phyloP scores from a whole-genome alignment of 768 basidiomycete genomes.

The Hygrophorus pudorinus region DNA sequence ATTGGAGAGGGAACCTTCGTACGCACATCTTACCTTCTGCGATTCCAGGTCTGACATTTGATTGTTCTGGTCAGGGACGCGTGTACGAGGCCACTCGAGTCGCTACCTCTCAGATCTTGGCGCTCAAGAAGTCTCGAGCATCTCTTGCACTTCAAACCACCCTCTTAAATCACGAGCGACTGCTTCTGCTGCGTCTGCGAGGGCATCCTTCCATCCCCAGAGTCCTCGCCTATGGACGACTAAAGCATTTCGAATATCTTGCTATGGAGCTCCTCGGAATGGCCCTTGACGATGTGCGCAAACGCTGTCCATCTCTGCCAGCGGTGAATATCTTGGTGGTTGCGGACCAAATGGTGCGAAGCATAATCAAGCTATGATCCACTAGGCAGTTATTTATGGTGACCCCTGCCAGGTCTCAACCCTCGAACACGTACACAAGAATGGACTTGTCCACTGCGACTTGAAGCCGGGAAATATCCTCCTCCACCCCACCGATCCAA shows the following conservation, averaged over 20 bases:
- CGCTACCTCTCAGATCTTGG: no score
- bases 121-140: slow-evolving; percentile 7
- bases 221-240: not conserved
- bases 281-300: no score
- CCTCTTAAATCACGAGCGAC: slow-evolving; percentile 3
- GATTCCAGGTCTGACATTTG: no score
- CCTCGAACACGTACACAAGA: slow-evolving; percentile 6
- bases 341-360: slow-evolving; percentile 1
- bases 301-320: no score
- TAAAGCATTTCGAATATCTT: slow-evolving; percentile 2
- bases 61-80: no score
- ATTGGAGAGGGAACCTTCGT: no score
- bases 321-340: not conserved
- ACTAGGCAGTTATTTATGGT: not conserved
- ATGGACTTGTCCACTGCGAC: slow-evolving; percentile 12
- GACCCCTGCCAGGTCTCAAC: slow-evolving; percentile 6
- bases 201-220: not conserved
- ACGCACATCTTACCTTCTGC: no score
- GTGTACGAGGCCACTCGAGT: no score
- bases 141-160: slow-evolving; percentile 5
- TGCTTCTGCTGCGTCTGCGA: not conserved
- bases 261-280: slow-evolving; percentile 2
- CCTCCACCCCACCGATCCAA: slow-evolving; percentile 2
- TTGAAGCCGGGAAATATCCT: slow-evolving; percentile 12
- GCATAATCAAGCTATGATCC: not conserved